These are phyloP conservation scores for Tolypocladium guangdongense DNA, from an alignment of 2,329 filamentous ascomycete genomes.

Conservation along the genomic window DNA sequence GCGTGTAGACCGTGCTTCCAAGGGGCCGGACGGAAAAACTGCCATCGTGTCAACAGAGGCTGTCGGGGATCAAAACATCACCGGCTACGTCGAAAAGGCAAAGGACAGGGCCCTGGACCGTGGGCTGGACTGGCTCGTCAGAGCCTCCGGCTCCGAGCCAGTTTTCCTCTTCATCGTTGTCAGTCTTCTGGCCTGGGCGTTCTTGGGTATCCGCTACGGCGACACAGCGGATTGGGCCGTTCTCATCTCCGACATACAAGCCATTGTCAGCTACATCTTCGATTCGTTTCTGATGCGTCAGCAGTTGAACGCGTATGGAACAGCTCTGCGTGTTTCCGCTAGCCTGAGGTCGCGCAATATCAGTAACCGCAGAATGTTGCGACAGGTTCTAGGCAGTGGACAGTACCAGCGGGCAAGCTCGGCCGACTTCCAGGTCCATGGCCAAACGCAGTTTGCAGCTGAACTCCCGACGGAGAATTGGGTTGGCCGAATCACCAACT, in stretches of 20 bases:
- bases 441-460: slow-evolving; percentile 9
- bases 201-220: slow-evolving; percentile 18
- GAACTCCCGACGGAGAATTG: slow-evolving; percentile 14
- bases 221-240: slow-evolving; percentile 24
- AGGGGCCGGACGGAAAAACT: not conserved
- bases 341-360: slow-evolving; percentile 19
- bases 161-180: slow-evolving; percentile 18
- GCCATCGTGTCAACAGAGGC: not conserved
- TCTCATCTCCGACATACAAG: slow-evolving; percentile 22
- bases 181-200: slow-evolving; percentile 18
- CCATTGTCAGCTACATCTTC: slow-evolving; percentile 25
- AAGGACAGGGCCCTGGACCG: slow-evolving; percentile 9
- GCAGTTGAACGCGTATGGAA: slow-evolving; percentile 21
- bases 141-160: slow-evolving; percentile 10
- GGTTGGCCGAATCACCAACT: slow-evolving; percentile 17
- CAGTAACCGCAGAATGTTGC: slow-evolving; percentile 19
- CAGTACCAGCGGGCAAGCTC: slow-evolving; percentile 6
- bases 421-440: slow-evolving; percentile 11
- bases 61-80: slow-evolving; percentile 3
- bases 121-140: slow-evolving; percentile 10
- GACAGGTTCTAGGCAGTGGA: slow-evolving; percentile 8
- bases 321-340: slow-evolving; percentile 16
- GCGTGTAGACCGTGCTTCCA: not conserved
- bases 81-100: slow-evolving; percentile 7
- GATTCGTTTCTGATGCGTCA: slow-evolving; percentile 27